These are phyloP conservation scores for Fusarium brevicatenulatum DNA, from an alignment of 2,329 filamentous ascomycete genomes.

Conservation along the genomic window DNA sequence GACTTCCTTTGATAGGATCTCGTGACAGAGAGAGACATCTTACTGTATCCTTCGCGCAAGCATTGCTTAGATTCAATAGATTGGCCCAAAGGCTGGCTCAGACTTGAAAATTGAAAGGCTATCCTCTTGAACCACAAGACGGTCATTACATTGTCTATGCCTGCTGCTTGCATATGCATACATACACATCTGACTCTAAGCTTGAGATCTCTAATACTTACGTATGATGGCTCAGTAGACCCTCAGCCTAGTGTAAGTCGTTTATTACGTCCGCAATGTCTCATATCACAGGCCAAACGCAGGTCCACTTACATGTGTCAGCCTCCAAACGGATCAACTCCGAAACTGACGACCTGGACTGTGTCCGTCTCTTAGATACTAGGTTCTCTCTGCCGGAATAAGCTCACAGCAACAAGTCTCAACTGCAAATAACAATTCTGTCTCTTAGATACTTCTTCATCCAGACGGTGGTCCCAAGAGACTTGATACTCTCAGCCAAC, in stretches of 20 bases:
- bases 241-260: neutral
- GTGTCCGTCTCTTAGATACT: neutral
- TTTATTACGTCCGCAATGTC: neutral
- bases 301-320: neutral
- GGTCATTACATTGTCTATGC: neutral
- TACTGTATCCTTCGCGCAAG: neutral
- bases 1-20: neutral
- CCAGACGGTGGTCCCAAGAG: too few relatives aligned
- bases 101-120: neutral
- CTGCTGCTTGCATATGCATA: neutral
- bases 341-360: neutral
- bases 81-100: too few relatives aligned
- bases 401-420: too few relatives aligned
- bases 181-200: neutral
- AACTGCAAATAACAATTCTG: too few relatives aligned
- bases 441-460: neutral
- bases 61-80: neutral
- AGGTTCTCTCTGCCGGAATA: too few relatives aligned
- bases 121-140: fast-evolving
- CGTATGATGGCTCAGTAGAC: neutral
- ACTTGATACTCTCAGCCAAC: neutral
- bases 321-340: neutral
- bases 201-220: neutral
- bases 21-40: neutral
- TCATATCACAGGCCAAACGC: neutral